Evolutionary conservation across 176 grass and related monocot genomes (phyloP), one percentile per base, ranked within the genome.

Genomic region (Aegilops bicornis): DNA sequence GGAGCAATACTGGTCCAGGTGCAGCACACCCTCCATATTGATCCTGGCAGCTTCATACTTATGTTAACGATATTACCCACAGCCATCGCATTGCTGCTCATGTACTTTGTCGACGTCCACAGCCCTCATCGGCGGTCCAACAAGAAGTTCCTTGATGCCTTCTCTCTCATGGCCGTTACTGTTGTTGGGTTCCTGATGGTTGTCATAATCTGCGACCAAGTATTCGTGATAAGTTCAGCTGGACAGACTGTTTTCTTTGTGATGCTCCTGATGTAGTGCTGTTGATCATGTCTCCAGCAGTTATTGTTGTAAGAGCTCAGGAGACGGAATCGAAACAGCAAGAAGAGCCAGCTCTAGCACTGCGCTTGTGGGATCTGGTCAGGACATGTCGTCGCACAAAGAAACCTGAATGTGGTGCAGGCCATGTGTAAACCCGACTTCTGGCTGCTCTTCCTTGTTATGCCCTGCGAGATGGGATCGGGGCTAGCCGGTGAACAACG

Each of bases 181-280:
- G 47, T 95, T 83, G 96, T 93, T 1, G 84, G 84, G 15, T 98
- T 95, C 85, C 88, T 95, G 59, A 95, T 94, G 96, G 29, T 92
- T 23, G 61, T 85, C 85, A 98, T 95, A 93, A 94, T 98, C 83
- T 89, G 89, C 30, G 77, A 88, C 17, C 82, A 78, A 87, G 47
- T 93, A 35, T 79, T 84, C n/a, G 35, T 35, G 27, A 69, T 90
- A 85, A 77, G 85, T 73, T 89, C 81, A 78, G 84, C 35, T 60
- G 43, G 79, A 42, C 92, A 83, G 82, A 27, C 40, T 60, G 62
- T 89, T 72, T 84, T 70, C 74, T 94, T 92, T 36, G 58, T 20
- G 29, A 79, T 81, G 24, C 91, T 98, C 73, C 60, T n/a, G n/a
- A n/a, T n/a, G n/a, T n/a, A n/a, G n/a, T 98, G 56, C 47, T 98